Conservation (phyloP, 2,329 filamentous ascomycete species). For the Fusarium tjaetaba region DNA sequence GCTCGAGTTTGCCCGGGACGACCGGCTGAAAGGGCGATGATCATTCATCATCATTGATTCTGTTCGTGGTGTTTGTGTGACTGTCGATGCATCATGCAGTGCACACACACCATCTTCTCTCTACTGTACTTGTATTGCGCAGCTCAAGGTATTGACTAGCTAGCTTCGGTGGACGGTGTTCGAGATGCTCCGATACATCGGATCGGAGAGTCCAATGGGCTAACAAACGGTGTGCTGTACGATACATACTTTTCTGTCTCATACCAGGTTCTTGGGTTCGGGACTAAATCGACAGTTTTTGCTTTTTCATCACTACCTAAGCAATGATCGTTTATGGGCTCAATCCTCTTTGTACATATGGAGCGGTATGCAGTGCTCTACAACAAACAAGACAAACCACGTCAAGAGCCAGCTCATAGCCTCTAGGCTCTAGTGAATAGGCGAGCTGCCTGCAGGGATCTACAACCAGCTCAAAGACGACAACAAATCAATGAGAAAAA, state of each 20-base stretch:
- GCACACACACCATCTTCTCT: slow-evolving; percentile 13
- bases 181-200: slow-evolving; percentile 29
- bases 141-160: neutral
- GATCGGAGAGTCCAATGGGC: slow-evolving; percentile 16
- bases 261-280: slow-evolving; percentile 4
- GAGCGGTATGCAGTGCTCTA: slow-evolving; percentile 23
- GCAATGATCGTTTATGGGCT: slow-evolving; percentile 14
- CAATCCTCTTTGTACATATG: no score
- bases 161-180: slow-evolving; percentile 13
- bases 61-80: slow-evolving; percentile 7
- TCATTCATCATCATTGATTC: slow-evolving; percentile 3
- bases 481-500: neutral
- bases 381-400: slow-evolving; percentile 12
- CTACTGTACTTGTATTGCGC: slow-evolving; percentile 9
- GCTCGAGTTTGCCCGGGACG: slow-evolving; percentile 3
- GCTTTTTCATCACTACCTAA: neutral
- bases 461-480: neutral
- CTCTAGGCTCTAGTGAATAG: neutral
- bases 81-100: slow-evolving; percentile 11
- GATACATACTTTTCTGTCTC: neutral
- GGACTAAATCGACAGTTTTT: neutral
- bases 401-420: slow-evolving; percentile 36
- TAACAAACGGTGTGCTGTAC: slow-evolving; percentile 5
- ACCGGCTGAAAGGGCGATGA: slow-evolving; percentile 11
- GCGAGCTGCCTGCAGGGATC: slow-evolving; percentile 37